Evolutionary conservation across 2,329 filamentous ascomycete genomes (phyloP).

Genomic region (Nemania diffusa): DNA sequence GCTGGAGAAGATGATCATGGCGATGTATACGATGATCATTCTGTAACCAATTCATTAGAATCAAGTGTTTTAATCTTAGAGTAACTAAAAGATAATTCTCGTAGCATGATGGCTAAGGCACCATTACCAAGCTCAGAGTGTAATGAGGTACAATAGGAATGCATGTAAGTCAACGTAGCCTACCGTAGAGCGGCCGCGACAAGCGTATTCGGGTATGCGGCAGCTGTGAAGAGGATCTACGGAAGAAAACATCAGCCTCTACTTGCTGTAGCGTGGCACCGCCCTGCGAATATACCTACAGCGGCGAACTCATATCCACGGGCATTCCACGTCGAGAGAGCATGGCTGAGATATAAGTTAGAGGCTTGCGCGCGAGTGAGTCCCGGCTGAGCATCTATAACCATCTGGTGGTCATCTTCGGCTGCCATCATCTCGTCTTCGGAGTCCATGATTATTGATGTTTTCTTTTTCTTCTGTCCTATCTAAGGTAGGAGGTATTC

Average conservation of each 20-base stretch:
- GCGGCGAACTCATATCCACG: conserved; percentile 67
- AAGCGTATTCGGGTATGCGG: conserved; percentile 55
- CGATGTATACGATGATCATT: conserved; percentile 51
- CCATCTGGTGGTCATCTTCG: neutral
- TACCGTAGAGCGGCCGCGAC: conserved; percentile 53
- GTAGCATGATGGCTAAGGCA: neutral
- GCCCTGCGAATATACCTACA: conserved; percentile 49
- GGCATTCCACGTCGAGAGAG: conserved; percentile 67
- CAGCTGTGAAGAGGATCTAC: conserved; percentile 63
- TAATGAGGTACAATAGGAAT: neutral
- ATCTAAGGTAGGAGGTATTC: neutral
- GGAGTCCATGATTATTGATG: conserved; percentile 26
- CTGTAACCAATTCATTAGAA: conserved; percentile 34
- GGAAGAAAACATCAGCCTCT: conserved; percentile 48
- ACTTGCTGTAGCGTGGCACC: too few species aligned
- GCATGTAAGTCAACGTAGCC: conserved; percentile 20
- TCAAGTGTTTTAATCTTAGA: neutral
- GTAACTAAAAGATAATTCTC: neutral
- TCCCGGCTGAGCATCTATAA: conserved; percentile 9
- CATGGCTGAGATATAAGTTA: conserved; percentile 63
- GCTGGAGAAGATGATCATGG: conserved; percentile 55
- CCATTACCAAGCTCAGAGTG: neutral
- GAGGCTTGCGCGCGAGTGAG: conserved; percentile 51
- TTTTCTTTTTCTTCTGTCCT: neutral
- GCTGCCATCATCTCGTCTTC: conserved; percentile 20